These are phyloP conservation scores for Lipomyces chichibuensis DNA, from an alignment of 805 yeast species.

Conservation along the genomic window DNA sequence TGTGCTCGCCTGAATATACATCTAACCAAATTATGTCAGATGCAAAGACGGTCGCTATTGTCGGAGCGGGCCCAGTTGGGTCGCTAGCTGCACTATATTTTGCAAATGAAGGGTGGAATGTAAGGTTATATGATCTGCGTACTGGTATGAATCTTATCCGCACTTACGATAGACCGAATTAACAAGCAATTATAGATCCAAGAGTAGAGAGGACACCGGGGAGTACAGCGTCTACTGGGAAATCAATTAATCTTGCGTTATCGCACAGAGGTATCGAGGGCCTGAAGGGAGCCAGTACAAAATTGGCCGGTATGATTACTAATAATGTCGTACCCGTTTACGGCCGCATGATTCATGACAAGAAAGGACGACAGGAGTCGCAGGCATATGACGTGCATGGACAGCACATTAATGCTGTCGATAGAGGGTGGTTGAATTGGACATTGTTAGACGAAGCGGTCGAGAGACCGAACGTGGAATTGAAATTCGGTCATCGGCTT, in stretches of 20 bases:
- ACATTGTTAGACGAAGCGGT: slow-evolving; percentile 66
- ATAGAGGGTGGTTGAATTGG: slow-evolving; percentile 69
- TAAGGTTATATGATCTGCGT: slow-evolving; percentile 71
- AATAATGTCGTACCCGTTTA: slow-evolving; percentile 76
- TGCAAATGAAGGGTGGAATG: slow-evolving; percentile 69
- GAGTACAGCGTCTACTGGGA: slow-evolving; percentile 29
- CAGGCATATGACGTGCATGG: slow-evolving; percentile 82
- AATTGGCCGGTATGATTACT: slow-evolving; percentile 59
- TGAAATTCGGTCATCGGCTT: slow-evolving; percentile 63
- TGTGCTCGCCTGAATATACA: neutral
- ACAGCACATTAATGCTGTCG: slow-evolving; percentile 83
- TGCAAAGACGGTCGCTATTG: slow-evolving; percentile 43
- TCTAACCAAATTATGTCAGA: neutral
- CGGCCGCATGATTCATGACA: slow-evolving; percentile 87
- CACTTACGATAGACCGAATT: neutral
- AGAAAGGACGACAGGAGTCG: slow-evolving; percentile 61
- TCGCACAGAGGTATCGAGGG: slow-evolving; percentile 81
- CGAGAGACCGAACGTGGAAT: slow-evolving; percentile 49
- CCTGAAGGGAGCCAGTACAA: slow-evolving; percentile 60
- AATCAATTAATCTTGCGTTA: slow-evolving; percentile 85
- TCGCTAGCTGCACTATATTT: slow-evolving; percentile 81
- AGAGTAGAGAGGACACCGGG: slow-evolving; percentile 11
- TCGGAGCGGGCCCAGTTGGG: slow-evolving; percentile 94
- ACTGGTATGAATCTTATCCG: slow-evolving; percentile 59
- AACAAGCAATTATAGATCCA: slow-evolving; percentile 17